phyloP scores from a whole-genome alignment of 1,284 basidiomycete species.

The Lignosus rhinocerotis region DNA sequence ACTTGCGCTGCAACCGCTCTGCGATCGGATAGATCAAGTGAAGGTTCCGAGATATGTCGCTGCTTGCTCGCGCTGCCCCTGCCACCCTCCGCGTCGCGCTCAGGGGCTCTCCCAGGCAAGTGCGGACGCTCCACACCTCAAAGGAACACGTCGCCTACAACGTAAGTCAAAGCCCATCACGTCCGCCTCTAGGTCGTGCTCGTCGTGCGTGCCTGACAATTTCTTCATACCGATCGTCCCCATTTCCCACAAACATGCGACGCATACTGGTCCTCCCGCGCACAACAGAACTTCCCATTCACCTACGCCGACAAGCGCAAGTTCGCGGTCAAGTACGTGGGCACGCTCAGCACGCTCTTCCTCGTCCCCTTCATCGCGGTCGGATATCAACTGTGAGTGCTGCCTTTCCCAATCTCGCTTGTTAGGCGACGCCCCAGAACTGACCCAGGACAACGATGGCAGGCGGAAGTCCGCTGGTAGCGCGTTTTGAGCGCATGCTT shows the following conservation, averaged over 20 bases:
- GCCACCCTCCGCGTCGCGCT: slow-evolving; percentile 18
- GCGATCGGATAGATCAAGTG: too few species aligned
- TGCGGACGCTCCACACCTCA: slow-evolving; percentile 16
- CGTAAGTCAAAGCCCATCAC: slow-evolving; percentile 3
- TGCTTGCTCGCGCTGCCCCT: slow-evolving; percentile 15
- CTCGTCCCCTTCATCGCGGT: slow-evolving; percentile 32
- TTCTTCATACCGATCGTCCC: slow-evolving; percentile 20
- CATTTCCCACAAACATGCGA: not conserved
- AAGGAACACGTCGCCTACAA: slow-evolving; percentile 17
- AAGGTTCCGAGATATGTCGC: slow-evolving; percentile 8
- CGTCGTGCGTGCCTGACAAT: not conserved
- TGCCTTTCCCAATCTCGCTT: not conserved
- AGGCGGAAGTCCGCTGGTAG: slow-evolving; percentile 26
- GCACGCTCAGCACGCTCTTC: slow-evolving; percentile 25
- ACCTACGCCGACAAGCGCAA: slow-evolving; percentile 25
- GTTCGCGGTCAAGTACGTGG: slow-evolving; percentile 28
- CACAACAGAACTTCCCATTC: slow-evolving; percentile 33
- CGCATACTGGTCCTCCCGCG: too few species aligned
- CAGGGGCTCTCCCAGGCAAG: slow-evolving; percentile 11
- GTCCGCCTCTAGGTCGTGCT: not conserved
- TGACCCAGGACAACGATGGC: slow-evolving; percentile 23
- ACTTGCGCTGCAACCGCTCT: too few species aligned
- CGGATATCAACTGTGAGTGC: slow-evolving; percentile 32
- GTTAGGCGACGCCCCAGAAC: slow-evolving; percentile 10
- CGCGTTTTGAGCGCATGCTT: slow-evolving; percentile 22